Evolutionary conservation across 306 rosid genomes (phyloP).

Genomic region (Medicago arabica): DNA sequence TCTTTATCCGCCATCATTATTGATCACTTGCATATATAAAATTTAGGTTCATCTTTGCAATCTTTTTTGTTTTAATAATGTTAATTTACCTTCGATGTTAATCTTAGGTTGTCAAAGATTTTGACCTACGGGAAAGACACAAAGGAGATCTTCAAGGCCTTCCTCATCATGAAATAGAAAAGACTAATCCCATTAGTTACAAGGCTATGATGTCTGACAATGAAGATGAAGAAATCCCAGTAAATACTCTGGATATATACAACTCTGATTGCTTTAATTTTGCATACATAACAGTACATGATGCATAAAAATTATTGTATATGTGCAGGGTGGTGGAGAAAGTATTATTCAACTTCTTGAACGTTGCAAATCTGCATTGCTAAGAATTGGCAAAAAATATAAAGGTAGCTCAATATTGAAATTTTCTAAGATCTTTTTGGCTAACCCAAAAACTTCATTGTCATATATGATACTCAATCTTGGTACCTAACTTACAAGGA

Average conservation of each 20-base stretch:
- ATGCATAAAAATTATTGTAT: not conserved
- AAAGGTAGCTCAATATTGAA: conserved; percentile 49
- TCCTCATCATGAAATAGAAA: conserved; percentile 50
- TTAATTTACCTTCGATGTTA: not conserved
- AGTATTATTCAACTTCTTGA: conserved; percentile 65
- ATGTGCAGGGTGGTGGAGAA: conserved; percentile 93
- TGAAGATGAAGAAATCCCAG: conserved; percentile 69
- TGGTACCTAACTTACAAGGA: not conserved
- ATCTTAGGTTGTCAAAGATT: conserved; percentile 69
- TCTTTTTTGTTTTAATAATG: no score
- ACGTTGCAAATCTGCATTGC: conserved; percentile 77
- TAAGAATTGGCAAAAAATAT: conserved; percentile 71
- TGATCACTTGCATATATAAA: no score
- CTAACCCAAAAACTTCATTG: no score
- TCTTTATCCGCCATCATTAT: no score
- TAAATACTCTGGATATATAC: conserved; percentile 44
- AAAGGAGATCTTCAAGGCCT: conserved; percentile 84
- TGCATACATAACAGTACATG: not conserved
- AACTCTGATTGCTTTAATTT: conserved; percentile 1
- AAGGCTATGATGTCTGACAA: conserved; percentile 58
- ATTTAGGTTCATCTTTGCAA: no score
- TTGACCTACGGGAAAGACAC: conserved; percentile 77
- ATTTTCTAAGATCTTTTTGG: not conserved
- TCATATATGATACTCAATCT: not conserved
- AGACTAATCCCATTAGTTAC: conserved; percentile 53